These are phyloP conservation scores for Hondaea fermentalgiana DNA, from an alignment of 108 stramenopile species.

Conservation along the genomic window DNA sequence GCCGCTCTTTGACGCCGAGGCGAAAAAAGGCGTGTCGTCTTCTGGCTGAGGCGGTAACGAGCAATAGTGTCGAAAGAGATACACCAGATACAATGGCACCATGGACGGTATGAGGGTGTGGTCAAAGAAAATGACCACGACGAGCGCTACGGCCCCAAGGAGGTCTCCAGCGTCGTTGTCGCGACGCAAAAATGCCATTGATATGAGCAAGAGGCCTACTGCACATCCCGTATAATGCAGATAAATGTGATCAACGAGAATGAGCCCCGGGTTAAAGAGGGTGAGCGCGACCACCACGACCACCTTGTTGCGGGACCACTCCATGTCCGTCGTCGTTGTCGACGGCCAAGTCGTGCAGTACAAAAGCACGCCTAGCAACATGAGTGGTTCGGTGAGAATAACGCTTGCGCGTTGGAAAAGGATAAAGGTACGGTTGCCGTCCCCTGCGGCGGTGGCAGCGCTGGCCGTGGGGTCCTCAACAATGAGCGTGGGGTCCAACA, in stretches of 20 bases:
- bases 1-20: background rate
- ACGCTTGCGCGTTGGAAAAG: background rate
- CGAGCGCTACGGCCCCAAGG: background rate
- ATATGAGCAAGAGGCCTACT: background rate
- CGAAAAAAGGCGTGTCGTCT: too few species aligned
- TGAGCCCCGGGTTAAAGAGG: background rate
- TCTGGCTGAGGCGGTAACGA: background rate
- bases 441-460: background rate
- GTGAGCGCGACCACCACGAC: background rate
- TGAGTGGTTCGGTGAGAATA: background rate
- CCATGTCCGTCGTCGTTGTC: conserved; percentile 13
- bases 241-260: background rate
- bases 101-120: background rate
- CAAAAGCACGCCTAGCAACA: background rate
- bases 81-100: background rate
- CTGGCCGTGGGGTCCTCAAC: background rate
- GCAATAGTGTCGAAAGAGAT: background rate
- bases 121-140: background rate
- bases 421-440: background rate
- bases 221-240: background rate
- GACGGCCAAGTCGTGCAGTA: conserved; percentile 20
- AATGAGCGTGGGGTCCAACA: background rate
- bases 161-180: background rate
- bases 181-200: background rate
- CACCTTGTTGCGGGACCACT: conserved; percentile 17